Evolutionary conservation across 2,329 filamentous ascomycete species (phyloP).

Genomic region (Beauveria bassiana): DNA sequence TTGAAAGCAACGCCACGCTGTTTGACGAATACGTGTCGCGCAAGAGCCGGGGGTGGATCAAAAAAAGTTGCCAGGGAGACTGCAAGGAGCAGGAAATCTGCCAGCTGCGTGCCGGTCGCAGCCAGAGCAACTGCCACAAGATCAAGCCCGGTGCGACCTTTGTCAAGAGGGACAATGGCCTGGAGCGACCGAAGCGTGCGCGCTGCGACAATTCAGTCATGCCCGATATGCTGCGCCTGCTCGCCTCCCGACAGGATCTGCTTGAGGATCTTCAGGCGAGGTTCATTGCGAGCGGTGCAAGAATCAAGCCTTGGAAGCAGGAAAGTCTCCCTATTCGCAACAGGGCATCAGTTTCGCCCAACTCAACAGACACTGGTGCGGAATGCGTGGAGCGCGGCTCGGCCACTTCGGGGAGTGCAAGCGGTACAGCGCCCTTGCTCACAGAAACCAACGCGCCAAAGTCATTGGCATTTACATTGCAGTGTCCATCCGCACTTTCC

Average conservation of each 20-base stretch:
- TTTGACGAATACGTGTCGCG: slow-evolving; percentile 43
- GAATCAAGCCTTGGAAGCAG: slow-evolving; percentile 1
- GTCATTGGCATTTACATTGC: neutral
- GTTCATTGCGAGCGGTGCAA: neutral
- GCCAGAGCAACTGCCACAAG: slow-evolving; percentile 43
- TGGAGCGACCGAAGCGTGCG: slow-evolving; percentile 15
- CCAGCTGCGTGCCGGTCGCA: slow-evolving; percentile 40
- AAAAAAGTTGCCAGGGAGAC: slow-evolving; percentile 30
- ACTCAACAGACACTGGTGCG: neutral
- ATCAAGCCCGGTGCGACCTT: slow-evolving; percentile 29
- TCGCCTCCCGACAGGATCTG: slow-evolving; percentile 20
- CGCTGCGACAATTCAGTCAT: slow-evolving; percentile 25
- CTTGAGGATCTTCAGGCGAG: slow-evolving; percentile 19
- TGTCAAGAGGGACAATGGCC: slow-evolving; percentile 22
- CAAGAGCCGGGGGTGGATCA: slow-evolving; percentile 39
- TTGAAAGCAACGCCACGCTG: slow-evolving; percentile 34
- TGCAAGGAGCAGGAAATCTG: slow-evolving; percentile 43
- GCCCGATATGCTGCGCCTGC: slow-evolving; percentile 21
- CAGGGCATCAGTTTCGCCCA: neutral
- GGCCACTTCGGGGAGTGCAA: neutral
- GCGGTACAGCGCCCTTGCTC: neutral
- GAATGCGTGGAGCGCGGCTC: neutral
- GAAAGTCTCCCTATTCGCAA: neutral
- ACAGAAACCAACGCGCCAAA: neutral
- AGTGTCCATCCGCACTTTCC: neutral